A percentile compares a stretch with the other conserved stretches of the same genome.
phyloP scores from a whole-genome alignment of 306 rosid genomes.

The Lotus japonicus region DNA sequence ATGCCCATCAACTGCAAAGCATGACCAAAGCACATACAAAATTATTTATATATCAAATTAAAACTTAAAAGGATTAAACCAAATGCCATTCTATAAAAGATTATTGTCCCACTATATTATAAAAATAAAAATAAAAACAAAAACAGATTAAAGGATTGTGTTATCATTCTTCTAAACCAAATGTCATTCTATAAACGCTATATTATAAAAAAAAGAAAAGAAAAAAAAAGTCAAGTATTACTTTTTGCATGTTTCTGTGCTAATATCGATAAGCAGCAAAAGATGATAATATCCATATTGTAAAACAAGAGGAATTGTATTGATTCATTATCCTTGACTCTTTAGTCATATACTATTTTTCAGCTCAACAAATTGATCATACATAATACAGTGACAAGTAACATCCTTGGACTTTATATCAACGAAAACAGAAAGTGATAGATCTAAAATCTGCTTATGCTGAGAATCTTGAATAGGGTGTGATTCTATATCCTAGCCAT shows the following conservation, averaged over 20 bases:
- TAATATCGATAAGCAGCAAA: no score
- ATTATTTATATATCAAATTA: background rate
- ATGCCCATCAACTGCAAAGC: slow-evolving; percentile 79
- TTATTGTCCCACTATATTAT: no score
- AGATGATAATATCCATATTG: no score
- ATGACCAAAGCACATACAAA: slow-evolving; percentile 1
- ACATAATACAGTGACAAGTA: background rate
- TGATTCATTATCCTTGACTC: background rate
- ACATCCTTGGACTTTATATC: background rate
- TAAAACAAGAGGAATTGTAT: background rate
- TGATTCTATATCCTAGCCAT: background rate
- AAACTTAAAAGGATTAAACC: no score
- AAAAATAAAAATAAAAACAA: no score
- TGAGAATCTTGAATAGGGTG: background rate
- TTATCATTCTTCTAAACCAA: background rate
- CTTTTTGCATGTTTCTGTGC: no score
- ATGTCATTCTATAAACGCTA: background rate
- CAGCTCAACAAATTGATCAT: background rate
- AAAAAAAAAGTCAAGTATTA: no score
- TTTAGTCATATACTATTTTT: background rate
- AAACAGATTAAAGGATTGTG: background rate
- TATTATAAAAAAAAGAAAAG: no score
- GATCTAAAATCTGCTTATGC: background rate
- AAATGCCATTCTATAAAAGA: no score
- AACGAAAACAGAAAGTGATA: background rate